A percentile compares a stretch with the other conserved stretches of the same genome.
Evolutionary conservation across 768 basidiomycete genomes (phyloP).

Genomic region (Arthromyces matolae): DNA sequence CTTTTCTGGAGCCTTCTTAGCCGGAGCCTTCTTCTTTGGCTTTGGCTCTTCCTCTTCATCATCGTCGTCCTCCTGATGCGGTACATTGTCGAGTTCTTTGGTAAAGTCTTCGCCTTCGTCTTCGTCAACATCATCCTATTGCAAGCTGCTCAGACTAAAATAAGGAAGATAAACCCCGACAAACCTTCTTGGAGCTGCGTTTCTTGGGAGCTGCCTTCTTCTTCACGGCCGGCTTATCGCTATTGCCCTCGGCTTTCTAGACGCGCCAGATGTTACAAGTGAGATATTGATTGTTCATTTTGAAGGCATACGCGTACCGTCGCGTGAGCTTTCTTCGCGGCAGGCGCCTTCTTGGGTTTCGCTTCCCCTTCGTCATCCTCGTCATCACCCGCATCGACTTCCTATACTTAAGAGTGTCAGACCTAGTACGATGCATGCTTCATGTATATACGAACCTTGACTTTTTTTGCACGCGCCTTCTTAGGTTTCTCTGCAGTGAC

Average conservation of each 20-base stretch:
- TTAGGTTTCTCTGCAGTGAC: constrained; percentile 21
- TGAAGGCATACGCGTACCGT: constrained; percentile 17
- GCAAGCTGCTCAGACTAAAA: too few species aligned
- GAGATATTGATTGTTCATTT: not conserved
- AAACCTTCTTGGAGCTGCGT: constrained; percentile 37
- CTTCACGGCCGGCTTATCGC: constrained; percentile 49
- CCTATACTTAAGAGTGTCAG: constrained; percentile 6
- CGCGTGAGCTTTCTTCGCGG: constrained; percentile 26
- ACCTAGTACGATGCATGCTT: not conserved
- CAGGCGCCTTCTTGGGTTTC: constrained; percentile 50
- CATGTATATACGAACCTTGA: constrained; percentile 7
- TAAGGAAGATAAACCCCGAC: not conserved
- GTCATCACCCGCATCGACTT: constrained; percentile 28
- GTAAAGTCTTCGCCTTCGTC: constrained; percentile 46
- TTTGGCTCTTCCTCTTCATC: constrained; percentile 38
- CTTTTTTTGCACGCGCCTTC: constrained; percentile 14
- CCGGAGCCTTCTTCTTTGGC: constrained; percentile 41
- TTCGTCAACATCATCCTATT: constrained; percentile 31
- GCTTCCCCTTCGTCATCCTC: constrained; percentile 44
- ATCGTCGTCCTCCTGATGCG: constrained; percentile 34
- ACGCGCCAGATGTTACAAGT: not conserved
- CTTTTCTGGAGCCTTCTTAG: constrained; percentile 29
- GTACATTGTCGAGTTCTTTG: constrained; percentile 36
- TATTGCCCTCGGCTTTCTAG: constrained; percentile 28
- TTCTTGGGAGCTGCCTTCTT: constrained; percentile 49